phyloP scores from a whole-genome alignment of 2,329 filamentous ascomycete species.

The Pseudogymnoascus sp. region DNA sequence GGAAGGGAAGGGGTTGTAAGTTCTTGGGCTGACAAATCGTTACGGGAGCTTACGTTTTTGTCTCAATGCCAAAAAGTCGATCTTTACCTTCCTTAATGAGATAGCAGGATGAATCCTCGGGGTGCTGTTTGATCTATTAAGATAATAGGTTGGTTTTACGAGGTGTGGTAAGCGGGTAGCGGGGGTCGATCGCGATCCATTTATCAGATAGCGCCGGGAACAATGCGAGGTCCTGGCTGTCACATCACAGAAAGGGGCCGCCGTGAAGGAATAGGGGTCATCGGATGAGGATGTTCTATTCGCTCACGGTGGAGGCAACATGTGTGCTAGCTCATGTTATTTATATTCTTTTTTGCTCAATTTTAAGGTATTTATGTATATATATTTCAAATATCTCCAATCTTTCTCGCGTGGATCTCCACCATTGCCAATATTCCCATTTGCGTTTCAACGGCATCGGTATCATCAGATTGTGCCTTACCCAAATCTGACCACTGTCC shows the following conservation, averaged over 20 bases:
- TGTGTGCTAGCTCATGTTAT: too few relatives aligned
- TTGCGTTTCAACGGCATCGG: background rate
- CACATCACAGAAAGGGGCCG: background rate
- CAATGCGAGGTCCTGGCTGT: too few relatives aligned
- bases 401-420: background rate
- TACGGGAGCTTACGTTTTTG: background rate
- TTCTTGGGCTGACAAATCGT: background rate
- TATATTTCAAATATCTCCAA: background rate
- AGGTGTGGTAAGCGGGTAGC: background rate
- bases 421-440: background rate
- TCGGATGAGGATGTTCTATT: background rate
- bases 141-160: background rate
- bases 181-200: background rate
- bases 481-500: background rate
- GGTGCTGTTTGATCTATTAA: background rate
- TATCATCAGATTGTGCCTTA: background rate
- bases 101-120: background rate
- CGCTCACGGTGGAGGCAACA: background rate
- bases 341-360: too few relatives aligned
- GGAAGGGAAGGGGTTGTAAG: background rate
- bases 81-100: background rate
- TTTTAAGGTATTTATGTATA: too few relatives aligned
- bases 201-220: background rate
- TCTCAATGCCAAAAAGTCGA: background rate
- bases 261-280: background rate